Evolutionary conservation across 208 protist species (phyloP), one percentile per base, ranked within the genome.

Genomic region (Strigomonas culicis): DNA sequence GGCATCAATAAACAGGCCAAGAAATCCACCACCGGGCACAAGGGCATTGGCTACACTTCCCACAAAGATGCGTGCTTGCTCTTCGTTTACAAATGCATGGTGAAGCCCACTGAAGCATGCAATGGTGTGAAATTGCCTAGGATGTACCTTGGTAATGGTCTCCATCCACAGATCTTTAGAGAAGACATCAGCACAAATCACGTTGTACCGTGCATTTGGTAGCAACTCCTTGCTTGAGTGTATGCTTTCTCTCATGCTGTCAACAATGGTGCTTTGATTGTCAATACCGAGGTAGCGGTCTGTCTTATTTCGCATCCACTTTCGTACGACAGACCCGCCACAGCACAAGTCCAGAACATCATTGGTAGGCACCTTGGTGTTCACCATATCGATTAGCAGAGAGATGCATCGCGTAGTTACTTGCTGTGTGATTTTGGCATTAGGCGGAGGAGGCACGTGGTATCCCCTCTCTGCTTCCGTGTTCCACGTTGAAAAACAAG

Each of bases 261-360:
- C 80, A 6, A 92, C 76, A 8, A 80, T 78, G 59, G 74, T 90
- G 39, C 57, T 63, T 53, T 89, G 85, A 24, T 86, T 68, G 53
- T 93, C 86, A 63, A 95, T 79, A 34, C 89, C 89, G 32, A 95
- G 64, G 47, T 95, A 95, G 21, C 77, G 68, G 15, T 32, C 49
- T 8, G 86, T 88, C 69, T 84, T 85, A 56, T 92, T 92, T 62
- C 74, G 75, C 77, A 95, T 90, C 86, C 89, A 95, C 51, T 95
- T 95, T 11, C 84, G 72, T 65, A 78, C 63, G 62, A 95, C 79
- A 32, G 77, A 75, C 15, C 84, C 83, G 36, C 84, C 89, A 55
- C 89, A 95, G 66, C 89, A 95, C 67, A 95, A 60, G 47, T 95
- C 85, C 67, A 95, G 64, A 0, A 95, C 83, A 64, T 95, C 89